Base-by-base conservation (phyloP, 2,329 filamentous ascomycete genomes). In the Diaporthe helianthi region DNA sequence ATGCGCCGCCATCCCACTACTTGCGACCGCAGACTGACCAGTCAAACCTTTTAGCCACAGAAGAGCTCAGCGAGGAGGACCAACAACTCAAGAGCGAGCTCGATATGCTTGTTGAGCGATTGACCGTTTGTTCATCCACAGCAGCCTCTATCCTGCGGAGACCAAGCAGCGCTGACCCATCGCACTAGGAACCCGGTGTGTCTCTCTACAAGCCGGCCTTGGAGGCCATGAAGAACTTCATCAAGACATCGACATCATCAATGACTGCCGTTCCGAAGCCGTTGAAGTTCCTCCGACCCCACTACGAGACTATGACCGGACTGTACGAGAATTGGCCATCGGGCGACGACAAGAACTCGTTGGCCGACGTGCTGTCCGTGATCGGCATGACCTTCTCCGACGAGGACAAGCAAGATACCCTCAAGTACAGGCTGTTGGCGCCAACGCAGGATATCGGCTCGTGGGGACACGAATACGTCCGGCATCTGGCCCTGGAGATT, bases 211-310 rank as follows among this genome's bases (percentile, higher is more conserved):
- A 94, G 80, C 89, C 94, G 70, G 92, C 96, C 67, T 86, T 99
- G 74, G 94, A 98, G 81, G 92, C 94, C 74, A 98, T 99, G 89
- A 98, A 98, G 85, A 93, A 91, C 77, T 97, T 93, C 79, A 99
- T 99, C 86, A 98, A 98, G 86, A 99, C 96, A 68, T 97, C 96
- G 71, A 99, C 96, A 74, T 98, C 94, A 70, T 99, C 97, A 54
- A 99, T 99, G 96, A 99, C 96, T 60, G 96, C 96, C 71, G 96
- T 99, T 72, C 96, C 97, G 29, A 99, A 99, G 83, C 96, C 96
- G 41, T 87, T 99, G 76, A 99, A 99, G 83, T 99, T 99, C 81
- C 88, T 99, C 73, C 90, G 96, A 84, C 96, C 95, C 74, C 95
- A 99, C 82, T 99, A 98, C 83, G 92, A 97, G 82, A 90, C 92